phyloP scores from a whole-genome alignment of 176 grass and related monocot genomes.

The Rhipidocladum racemiflorum region DNA sequence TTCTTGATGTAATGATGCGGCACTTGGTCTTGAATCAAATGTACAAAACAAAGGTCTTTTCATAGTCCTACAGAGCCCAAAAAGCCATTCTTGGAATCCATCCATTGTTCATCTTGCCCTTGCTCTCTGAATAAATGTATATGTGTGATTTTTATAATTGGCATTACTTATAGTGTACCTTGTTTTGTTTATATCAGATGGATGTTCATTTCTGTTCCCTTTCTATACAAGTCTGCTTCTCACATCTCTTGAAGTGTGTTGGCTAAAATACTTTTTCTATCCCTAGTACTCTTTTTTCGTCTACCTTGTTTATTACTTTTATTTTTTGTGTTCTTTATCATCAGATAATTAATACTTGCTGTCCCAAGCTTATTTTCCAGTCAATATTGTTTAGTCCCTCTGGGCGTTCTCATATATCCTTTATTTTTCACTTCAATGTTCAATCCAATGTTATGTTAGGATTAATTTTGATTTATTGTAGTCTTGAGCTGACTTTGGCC shows the following conservation, averaged over 20 bases:
- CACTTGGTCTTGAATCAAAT: background rate
- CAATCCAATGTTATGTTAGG: background rate
- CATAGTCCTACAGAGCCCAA: background rate
- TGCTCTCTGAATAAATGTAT: conserved; percentile 7
- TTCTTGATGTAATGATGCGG: background rate
- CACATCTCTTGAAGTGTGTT: background rate
- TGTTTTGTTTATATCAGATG: conserved; percentile 2
- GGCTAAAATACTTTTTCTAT: background rate
- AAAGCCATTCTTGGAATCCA: background rate
- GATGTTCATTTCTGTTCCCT: conserved; percentile 1
- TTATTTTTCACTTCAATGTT: conserved; percentile 21
- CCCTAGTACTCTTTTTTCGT: background rate
- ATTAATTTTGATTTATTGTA: conserved; percentile 11
- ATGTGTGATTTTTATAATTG: background rate
- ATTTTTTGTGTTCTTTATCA: background rate
- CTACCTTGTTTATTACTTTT: background rate
- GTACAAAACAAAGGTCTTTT: conserved; percentile 1
- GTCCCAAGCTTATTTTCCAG: background rate
- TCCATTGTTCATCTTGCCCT: background rate
- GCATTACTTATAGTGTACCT: background rate
- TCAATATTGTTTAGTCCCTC: background rate
- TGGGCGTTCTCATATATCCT: background rate
- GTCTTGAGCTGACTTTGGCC: background rate
- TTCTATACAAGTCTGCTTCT: background rate
- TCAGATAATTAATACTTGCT: conserved; percentile 2